phyloP scores from a whole-genome alignment of 176 grass and related monocot species.

The Olyra latifolia region DNA sequence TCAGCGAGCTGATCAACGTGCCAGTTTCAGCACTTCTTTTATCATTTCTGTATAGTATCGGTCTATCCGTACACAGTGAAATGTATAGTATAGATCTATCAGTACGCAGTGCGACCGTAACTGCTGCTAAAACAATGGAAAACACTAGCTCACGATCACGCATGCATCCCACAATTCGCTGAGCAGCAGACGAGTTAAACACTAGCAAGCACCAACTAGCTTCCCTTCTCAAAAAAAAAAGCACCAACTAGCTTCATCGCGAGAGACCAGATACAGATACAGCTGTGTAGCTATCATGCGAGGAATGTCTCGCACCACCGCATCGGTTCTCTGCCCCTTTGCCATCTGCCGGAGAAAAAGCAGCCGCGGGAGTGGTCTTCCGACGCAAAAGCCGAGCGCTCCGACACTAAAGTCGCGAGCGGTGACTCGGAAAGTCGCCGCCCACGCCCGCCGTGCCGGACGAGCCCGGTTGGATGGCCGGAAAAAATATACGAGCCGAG shows the following conservation, averaged over 20 bases:
- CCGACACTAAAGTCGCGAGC: slow-evolving; percentile 41
- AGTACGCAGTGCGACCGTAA: background rate
- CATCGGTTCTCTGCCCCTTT: slow-evolving; percentile 6
- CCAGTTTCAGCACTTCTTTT: background rate
- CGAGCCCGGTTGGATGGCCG: slow-evolving; percentile 20
- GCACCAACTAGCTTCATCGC: slow-evolving; percentile 1
- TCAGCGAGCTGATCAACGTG: background rate
- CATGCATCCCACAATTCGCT: background rate
- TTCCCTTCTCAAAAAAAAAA: too few species aligned
- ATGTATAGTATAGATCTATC: too few species aligned
- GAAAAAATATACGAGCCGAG: background rate
- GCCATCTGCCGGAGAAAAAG: slow-evolving; percentile 35
- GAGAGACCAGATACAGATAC: background rate
- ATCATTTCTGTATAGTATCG: background rate
- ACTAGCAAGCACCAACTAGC: slow-evolving; percentile 6
- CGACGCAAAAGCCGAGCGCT: slow-evolving; percentile 45
- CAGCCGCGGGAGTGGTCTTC: slow-evolving; percentile 46
- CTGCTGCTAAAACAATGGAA: background rate
- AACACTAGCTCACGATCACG: background rate
- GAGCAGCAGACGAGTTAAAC: slow-evolving; percentile 25
- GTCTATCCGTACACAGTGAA: too few species aligned
- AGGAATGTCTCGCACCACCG: slow-evolving; percentile 8
- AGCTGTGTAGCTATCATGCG: slow-evolving; percentile 15
- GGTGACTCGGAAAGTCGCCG: slow-evolving; percentile 60
- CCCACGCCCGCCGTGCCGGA: slow-evolving; percentile 32